Evolutionary conservation across 2,329 filamentous ascomycete species (phyloP).

Genomic region (Macrophomina pseudophaseolina): DNA sequence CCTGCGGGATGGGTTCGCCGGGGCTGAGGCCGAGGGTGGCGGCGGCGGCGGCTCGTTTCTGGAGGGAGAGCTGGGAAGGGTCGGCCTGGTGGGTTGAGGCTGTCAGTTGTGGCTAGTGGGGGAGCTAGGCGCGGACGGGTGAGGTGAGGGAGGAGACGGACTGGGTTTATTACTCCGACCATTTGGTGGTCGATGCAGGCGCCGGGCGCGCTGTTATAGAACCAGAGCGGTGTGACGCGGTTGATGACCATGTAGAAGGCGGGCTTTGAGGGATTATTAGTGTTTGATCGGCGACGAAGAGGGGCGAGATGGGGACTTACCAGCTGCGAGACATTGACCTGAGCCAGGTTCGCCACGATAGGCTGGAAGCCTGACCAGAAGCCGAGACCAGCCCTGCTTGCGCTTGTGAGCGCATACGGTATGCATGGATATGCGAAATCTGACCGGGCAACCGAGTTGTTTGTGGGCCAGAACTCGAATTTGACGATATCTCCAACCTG

Average conservation of each 20-base stretch:
- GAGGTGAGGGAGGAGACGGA: conserved; percentile 40
- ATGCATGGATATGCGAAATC: conserved; percentile 43
- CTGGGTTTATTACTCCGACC: conserved; percentile 77
- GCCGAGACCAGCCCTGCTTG: background rate
- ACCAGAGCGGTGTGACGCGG: conserved; percentile 42
- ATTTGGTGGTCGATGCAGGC: conserved; percentile 71
- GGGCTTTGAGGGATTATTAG: background rate
- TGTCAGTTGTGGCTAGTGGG: background rate
- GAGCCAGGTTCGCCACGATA: conserved; percentile 10
- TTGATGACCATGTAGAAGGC: conserved; percentile 35
- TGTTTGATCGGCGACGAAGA: background rate
- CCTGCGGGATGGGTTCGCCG: conserved; percentile 41
- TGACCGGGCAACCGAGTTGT: conserved; percentile 50
- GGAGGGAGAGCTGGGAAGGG: conserved; percentile 30
- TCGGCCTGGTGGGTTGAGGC: background rate
- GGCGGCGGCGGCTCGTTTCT: conserved; percentile 34
- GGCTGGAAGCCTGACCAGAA: conserved; percentile 24
- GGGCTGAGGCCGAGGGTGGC: conserved; percentile 40
- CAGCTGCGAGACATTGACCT: background rate
- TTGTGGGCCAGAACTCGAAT: conserved; percentile 49
- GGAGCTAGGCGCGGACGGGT: background rate
- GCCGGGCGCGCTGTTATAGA: conserved; percentile 59
- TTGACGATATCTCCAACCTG: conserved; percentile 37
- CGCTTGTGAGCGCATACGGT: background rate
- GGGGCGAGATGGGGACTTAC: background rate